Evolutionary conservation across 2,329 filamentous ascomycete species (phyloP), one percentile per base, ranked within the genome.

Genomic region (Aspergillus quadricinctus): DNA sequence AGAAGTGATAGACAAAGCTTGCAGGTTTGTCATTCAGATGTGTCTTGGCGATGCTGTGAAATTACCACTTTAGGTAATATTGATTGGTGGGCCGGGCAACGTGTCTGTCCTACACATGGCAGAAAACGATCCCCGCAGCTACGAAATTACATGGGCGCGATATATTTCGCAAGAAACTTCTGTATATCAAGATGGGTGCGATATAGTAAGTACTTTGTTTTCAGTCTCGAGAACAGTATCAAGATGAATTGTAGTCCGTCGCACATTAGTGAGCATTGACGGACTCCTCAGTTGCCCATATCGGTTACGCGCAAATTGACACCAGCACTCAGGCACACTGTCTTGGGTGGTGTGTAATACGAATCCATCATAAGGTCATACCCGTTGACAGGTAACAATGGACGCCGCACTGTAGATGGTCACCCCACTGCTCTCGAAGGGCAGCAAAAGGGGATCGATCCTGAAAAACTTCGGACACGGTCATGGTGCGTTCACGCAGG

Each of bases 31-130:
- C n/a, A n/a, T n/a, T n/a, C 52, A 37, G 50, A 45, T 55, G 50
- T 51, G 63, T 65, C 71, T 74, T 73, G 71, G 71, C 71, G 70
- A 66, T 65, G 62, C 69, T 72, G 62, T 53, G 54, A 45, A 46
- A 63, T 67, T 73, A 43, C 70, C 66, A 40, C 55, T 66, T 67
- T 65, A 52, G 66, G 69, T 63, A 48, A 40, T 54, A 17, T 17
- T 40, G 49, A 49, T 45, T 57, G 60, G 68, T 67, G 64, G 64
- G 58, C 70, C 58, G 61, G 68, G 71, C 72, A 74, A 75, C 71
- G 61, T 55, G 51, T 54, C 52, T 55, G 51, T 54, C 52, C 58
- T 43, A 66, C 64, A n/a, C 14, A 17, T 17, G 31, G 31, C 14
- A 17, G 11, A 3, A 17, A 6, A 17, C 11, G 31, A 35, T 49